Evolutionary conservation across 306 rosid species (phyloP), one percentile per base, ranked within the genome.

Genomic region (Vigna hirtella): DNA sequence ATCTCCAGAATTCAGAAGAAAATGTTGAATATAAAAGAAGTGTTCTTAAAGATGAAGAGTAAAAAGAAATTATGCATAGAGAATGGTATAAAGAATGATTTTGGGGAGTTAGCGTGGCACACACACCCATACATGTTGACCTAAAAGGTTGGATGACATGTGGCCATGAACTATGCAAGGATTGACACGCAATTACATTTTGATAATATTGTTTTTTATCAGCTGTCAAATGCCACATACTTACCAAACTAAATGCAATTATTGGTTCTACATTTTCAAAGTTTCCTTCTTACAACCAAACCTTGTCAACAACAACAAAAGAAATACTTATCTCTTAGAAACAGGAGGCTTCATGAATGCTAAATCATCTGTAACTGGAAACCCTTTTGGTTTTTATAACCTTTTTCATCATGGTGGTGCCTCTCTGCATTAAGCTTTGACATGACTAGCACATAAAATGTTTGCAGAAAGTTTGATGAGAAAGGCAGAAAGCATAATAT

Each of bases 361-460:
- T 34, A 38, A 40, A 66, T 17, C 28, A 64, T 64, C 28, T 38
- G 32, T 62, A 32, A 62, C 20, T 6, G 12, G 68, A 34, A 34
- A 32, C 5, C 14, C 1, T 24, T 42, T 42, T 42, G 12, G 47
- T 53, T 0, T 53, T 5, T 20, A 24, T 58, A 24, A 26, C 34
- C 3, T 20, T 58, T 63, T 34, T 34, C 42, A 36, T 63, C 68
- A 63, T 34, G 15, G 9, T 63, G 22, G 15, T 63, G 68, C 24
- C 2, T 3, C 45, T 53, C 43, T 62, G 53, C 66, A 42, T 58
- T 55, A n/a, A 43, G 18, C 40, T 40, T 30, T 17, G 14, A 16
- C 64, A 53, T 70, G 63, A 38, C 10, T 73, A 43, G 52, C 55
- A 62, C 36, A 57, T 16, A 76, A 47, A 77, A 65, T 72, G 75